Percentiles rank a stretch among this genome's conserved stretches.
Evolutionary conservation across 495 filamentous ascomycete species (phyloP).

Genomic region (Jackrogersella minutella): DNA sequence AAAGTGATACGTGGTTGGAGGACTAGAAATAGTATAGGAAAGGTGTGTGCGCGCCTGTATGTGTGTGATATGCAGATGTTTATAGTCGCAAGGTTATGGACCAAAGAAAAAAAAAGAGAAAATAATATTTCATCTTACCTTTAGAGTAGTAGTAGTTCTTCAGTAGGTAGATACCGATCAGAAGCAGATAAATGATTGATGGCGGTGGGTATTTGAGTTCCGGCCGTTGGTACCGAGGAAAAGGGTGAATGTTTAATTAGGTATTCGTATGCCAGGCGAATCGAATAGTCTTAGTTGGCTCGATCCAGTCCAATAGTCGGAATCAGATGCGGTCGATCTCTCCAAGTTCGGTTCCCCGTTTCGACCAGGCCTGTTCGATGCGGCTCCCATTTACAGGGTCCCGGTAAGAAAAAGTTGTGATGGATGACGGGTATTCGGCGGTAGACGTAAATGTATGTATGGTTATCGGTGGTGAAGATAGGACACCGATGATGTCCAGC

Average conservation of each 20-base stretch:
- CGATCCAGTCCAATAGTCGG: conserved; percentile 39
- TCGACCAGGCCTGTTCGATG: conserved; percentile 39
- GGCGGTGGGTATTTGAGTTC: conserved; percentile 9
- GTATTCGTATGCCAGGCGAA: conserved; percentile 36
- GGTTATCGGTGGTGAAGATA: not conserved
- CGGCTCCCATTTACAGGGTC: conserved; percentile 35
- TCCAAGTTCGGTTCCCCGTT: conserved; percentile 38
- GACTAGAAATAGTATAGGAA: not conserved
- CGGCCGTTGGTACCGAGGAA: conserved; percentile 15
- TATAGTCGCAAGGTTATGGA: conserved; percentile 12
- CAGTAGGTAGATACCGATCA: conserved; percentile 4
- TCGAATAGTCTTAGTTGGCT: conserved; percentile 38
- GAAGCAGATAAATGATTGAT: not conserved
- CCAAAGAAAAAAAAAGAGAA: not conserved
- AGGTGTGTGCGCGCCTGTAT: not conserved
- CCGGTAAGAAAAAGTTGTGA: not conserved
- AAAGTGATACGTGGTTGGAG: conserved; percentile 1
- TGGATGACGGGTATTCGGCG: conserved; percentile 4
- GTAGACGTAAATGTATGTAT: not conserved
- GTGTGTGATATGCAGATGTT: conserved; percentile 7
- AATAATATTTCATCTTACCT: conserved; percentile 5
- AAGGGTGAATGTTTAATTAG: conserved; percentile 35
- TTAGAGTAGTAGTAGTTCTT: not conserved
- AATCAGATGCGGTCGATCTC: conserved; percentile 37
- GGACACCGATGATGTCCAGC: conserved; percentile 19